phyloP scores from a whole-genome alignment of 805 yeast species.

The Cyberlindnera americana region DNA sequence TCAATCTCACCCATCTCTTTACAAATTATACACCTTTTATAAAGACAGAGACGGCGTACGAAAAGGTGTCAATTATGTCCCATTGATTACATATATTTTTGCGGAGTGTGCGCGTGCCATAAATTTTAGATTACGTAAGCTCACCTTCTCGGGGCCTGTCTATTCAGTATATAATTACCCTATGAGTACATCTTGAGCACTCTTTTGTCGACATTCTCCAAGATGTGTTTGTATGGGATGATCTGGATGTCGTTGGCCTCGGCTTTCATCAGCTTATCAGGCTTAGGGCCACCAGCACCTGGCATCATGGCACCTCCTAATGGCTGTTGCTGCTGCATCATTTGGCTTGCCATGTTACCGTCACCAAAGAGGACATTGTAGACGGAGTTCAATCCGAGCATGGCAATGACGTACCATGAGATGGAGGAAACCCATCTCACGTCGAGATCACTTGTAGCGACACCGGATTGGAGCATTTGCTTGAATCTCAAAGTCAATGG shows the following conservation, averaged over 20 bases:
- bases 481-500: slow-evolving; percentile 88
- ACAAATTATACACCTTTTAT: background rate
- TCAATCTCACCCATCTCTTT: slow-evolving; percentile 13
- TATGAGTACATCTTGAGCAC: slow-evolving; percentile 29
- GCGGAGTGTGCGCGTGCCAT: too few relatives aligned
- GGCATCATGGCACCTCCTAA: slow-evolving; percentile 38
- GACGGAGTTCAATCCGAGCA: slow-evolving; percentile 78
- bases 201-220: slow-evolving; percentile 62
- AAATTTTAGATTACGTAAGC: too few relatives aligned
- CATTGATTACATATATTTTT: too few relatives aligned
- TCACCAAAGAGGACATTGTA: slow-evolving; percentile 66
- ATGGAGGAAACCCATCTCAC: slow-evolving; percentile 91
- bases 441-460: slow-evolving; percentile 78
- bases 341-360: slow-evolving; percentile 36
- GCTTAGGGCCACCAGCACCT: slow-evolving; percentile 43
- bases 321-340: slow-evolving; percentile 21
- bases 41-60: background rate
- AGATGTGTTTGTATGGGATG: slow-evolving; percentile 50
- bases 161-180: too few relatives aligned
- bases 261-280: slow-evolving; percentile 57
- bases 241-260: slow-evolving; percentile 76
- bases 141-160: too few relatives aligned
- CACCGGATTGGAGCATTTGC: slow-evolving; percentile 86
- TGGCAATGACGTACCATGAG: slow-evolving; percentile 92
- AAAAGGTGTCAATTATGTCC: too few relatives aligned